Percentiles rank a stretch among this genome's conserved stretches.
These are phyloP conservation scores for Trichoderma afroharzianum DNA, from an alignment of 2,329 filamentous ascomycete species.

Conservation along the genomic window DNA sequence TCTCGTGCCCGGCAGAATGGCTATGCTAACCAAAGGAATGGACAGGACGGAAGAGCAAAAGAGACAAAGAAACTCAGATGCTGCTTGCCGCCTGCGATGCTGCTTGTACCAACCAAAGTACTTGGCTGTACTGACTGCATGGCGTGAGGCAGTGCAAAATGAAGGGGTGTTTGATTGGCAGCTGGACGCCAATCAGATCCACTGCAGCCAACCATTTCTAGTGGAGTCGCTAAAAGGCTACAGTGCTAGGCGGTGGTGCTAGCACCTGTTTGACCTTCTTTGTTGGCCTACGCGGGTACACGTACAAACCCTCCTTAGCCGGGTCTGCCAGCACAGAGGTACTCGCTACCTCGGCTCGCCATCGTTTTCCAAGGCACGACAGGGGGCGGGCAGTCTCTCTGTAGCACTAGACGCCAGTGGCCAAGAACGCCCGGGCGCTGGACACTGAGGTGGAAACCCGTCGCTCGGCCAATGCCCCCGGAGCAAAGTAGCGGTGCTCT, in stretches of 20 bases:
- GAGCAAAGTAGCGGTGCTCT: not conserved
- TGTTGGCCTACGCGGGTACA: not conserved
- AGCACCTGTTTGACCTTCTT: not conserved
- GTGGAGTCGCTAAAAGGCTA: conserved; percentile 6
- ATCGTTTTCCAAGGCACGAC: not conserved
- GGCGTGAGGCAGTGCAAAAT: conserved; percentile 12
- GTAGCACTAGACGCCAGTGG: conserved; percentile 1
- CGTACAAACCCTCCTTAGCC: not conserved
- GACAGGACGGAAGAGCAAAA: not conserved
- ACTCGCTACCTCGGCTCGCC: not conserved
- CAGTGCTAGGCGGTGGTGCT: not conserved
- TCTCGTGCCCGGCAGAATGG: not conserved
- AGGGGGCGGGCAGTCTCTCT: not conserved
- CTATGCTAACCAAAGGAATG: not conserved
- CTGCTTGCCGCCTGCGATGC: not conserved
- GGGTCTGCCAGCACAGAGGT: not conserved
- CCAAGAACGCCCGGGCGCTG: not conserved
- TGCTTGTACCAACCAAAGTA: not conserved
- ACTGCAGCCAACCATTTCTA: conserved; percentile 6
- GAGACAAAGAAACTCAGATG: not conserved
- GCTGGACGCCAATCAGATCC: not conserved
- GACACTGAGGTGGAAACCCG: not conserved
- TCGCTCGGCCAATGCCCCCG: not conserved
- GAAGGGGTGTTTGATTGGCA: conserved; percentile 13
- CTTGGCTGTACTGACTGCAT: not conserved